Base-by-base conservation (phyloP, 331 rosid species). In the Rhamnella rubrinervis region DNA sequence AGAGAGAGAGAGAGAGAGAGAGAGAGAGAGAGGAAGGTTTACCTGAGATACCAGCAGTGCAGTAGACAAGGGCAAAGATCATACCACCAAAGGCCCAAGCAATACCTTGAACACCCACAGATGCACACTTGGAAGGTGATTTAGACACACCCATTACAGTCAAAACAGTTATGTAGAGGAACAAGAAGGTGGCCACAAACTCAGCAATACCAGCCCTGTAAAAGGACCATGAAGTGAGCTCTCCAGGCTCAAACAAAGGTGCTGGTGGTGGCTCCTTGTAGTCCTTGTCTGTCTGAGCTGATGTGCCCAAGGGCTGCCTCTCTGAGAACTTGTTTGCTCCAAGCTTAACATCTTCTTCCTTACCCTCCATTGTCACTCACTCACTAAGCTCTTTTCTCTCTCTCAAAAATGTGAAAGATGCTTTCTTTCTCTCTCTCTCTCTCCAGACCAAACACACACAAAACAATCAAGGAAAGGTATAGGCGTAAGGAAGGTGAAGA, bases 1-100 rank as follows among this genome's bases (percentile, higher is more conserved):
- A 2, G 2, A 35, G 23, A 39, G 19, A 46, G 19, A 10, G 4
- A 49, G 53, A 10, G 53, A 11, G 17, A 49, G 15, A 49, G 47
- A 55, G 26, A 25, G 26, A 37, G 21, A 52, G 15, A 5, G 64
- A 26, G 63, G 19, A 18, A 18, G 37, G 3, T 26, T 55, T 60
- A 90, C 97, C 91, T 68, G 98, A 92, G 55, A 92, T 86, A 59
- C 98, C 98, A 61, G 96, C 98, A 17, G 96, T 92, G 68, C 96
- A 89, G 86, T 92, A 89, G 6, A 92, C 96, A 47, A 92, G 93
- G 8, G 96, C 96, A 64, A 92, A 92, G 64, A 92, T 92, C 95
- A 88, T 88, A 17, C 98, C 98, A 69, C 98, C 98, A 80, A 92
- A 89, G 67, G 98, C 89, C 98, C 98, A 92, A 51, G 98, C 98